phyloP scores from a whole-genome alignment of 1,284 basidiomycete species.

The Austroboletus niveus region DNA sequence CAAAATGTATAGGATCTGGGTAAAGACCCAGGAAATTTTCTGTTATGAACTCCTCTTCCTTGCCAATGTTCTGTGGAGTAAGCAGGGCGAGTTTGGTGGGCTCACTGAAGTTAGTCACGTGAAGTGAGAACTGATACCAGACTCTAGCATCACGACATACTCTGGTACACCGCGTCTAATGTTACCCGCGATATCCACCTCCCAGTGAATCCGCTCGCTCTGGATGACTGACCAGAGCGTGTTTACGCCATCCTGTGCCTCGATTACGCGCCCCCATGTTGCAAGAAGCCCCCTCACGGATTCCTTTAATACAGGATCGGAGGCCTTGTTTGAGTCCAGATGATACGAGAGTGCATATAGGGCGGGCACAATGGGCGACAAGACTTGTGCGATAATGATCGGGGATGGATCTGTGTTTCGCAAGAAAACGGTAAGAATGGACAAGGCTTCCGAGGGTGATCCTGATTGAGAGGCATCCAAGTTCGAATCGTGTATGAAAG shows the following conservation, averaged over 20 bases:
- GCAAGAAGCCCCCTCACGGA: conserved; percentile 56
- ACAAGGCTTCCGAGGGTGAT: conserved; percentile 39
- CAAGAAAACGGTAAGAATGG: conserved; percentile 54
- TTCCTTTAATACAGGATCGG: conserved; percentile 62
- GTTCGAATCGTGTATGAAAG: conserved; percentile 35
- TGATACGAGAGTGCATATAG: conserved; percentile 65
- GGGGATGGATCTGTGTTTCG: conserved; percentile 80
- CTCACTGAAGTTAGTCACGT: conserved; percentile 24
- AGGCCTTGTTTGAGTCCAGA: conserved; percentile 51
- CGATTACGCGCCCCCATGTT: conserved; percentile 73
- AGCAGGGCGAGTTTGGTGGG: conserved; percentile 41
- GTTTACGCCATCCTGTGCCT: conserved; percentile 49
- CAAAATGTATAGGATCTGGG: conserved; percentile 71
- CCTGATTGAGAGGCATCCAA: conserved; percentile 1
- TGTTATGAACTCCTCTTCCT: conserved; percentile 41
- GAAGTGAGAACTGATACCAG: background rate
- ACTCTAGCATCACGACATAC: conserved; percentile 13
- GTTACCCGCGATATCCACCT: conserved; percentile 50
- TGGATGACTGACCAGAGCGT: conserved; percentile 61
- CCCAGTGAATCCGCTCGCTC: conserved; percentile 56
- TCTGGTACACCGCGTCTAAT: conserved; percentile 44
- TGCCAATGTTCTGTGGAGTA: conserved; percentile 48
- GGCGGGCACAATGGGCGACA: conserved; percentile 66
- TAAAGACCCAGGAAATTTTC: conserved; percentile 62
- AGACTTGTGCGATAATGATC: conserved; percentile 55